Conservation (phyloP, 345 rosid species). For the Barbarea vulgaris region DNA sequence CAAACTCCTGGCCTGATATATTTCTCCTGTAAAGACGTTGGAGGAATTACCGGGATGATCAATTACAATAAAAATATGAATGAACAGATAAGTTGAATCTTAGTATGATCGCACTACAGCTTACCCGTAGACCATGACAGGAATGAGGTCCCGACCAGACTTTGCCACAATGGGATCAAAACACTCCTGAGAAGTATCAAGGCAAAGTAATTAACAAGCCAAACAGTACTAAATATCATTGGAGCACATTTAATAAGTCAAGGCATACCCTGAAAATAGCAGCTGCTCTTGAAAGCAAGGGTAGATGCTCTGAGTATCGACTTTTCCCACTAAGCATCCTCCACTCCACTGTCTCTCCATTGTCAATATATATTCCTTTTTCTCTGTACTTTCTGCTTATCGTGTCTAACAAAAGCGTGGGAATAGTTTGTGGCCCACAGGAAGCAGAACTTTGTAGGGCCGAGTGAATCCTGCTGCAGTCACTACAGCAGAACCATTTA, state of each 20-base stretch:
- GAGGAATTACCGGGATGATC: conserved; percentile 1
- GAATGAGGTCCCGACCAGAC: conserved; percentile 78
- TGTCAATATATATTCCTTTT: conserved; percentile 56
- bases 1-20: conserved; percentile 88
- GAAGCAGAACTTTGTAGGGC: conserved; percentile 58
- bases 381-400: conserved; percentile 60
- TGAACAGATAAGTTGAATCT: not conserved
- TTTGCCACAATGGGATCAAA: conserved; percentile 85
- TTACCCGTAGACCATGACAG: conserved; percentile 92
- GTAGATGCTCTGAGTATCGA: conserved; percentile 31
- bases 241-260: conserved; percentile 6
- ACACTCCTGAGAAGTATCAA: conserved; percentile 64
- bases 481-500: conserved; percentile 83
- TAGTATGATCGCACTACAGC: conserved; percentile 12
- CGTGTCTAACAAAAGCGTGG: conserved; percentile 47
- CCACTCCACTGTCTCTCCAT: conserved; percentile 56
- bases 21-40: conserved; percentile 60
- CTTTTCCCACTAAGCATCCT: conserved; percentile 67
- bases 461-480: conserved; percentile 62
- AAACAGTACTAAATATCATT: not conserved
- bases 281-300: conserved; percentile 66
- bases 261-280: conserved; percentile 75
- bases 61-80: conserved; percentile 14
- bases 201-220: conserved; percentile 7
- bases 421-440: conserved; percentile 53